Evolutionary conservation across 2,329 filamentous ascomycete species (phyloP).

Genomic region (Nothomitra cinnamomea): DNA sequence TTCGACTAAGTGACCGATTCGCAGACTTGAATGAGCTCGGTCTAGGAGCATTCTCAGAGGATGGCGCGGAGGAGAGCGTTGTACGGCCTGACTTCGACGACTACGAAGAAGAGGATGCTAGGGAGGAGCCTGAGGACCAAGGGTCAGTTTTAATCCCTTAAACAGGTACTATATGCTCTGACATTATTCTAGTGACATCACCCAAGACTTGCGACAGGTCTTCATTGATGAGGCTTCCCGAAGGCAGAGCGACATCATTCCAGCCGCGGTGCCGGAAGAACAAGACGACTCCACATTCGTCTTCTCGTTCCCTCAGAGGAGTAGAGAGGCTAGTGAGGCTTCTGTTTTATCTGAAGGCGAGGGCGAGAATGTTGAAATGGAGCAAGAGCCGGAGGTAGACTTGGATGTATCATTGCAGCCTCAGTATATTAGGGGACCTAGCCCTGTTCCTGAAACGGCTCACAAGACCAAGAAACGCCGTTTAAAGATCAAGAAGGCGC

Average conservation of each 20-base stretch:
- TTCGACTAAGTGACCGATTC: conserved; percentile 37
- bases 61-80: conserved; percentile 1
- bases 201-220: neutral
- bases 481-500: neutral
- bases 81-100: conserved; percentile 1
- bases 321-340: neutral
- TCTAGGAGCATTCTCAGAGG: conserved; percentile 5
- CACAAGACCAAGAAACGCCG: neutral
- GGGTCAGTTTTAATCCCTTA: neutral
- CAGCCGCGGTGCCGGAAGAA: neutral
- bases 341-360: conserved; percentile 9
- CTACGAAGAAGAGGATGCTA: neutral
- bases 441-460: conserved; percentile 9
- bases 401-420: conserved; percentile 15
- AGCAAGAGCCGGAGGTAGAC: conserved; percentile 14
- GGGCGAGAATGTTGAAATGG: conserved; percentile 11
- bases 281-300: neutral
- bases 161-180: neutral
- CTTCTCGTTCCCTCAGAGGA: neutral
- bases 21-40: conserved; percentile 15
- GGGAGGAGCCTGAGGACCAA: neutral
- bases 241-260: conserved; percentile 1
- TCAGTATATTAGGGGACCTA: conserved; percentile 15
- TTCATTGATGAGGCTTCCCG: neutral
- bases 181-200: neutral